Percentiles rank a stretch among this genome's conserved stretches.
These are phyloP conservation scores for Shiraia bambusicola DNA, from an alignment of 2,329 filamentous ascomycete species.

Conservation along the genomic window DNA sequence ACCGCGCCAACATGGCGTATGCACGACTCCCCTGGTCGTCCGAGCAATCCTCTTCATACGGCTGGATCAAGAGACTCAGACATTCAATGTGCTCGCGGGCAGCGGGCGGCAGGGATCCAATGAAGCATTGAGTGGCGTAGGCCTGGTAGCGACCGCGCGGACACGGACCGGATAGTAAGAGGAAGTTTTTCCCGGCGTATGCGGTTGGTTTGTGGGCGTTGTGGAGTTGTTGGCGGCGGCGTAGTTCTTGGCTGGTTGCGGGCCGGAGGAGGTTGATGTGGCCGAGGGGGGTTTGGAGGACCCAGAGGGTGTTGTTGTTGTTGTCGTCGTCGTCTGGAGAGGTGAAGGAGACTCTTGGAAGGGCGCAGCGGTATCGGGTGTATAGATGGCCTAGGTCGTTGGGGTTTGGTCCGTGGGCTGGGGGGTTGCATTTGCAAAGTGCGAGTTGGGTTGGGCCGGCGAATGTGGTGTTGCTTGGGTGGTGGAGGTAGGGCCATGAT, in stretches of 20 bases:
- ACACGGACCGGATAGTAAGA: slow-evolving; percentile 33
- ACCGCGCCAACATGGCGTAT: slow-evolving; percentile 21
- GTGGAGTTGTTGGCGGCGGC: slow-evolving; percentile 21
- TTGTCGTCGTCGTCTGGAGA: slow-evolving; percentile 6
- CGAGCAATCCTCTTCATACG: slow-evolving; percentile 34
- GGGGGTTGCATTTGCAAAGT: slow-evolving; percentile 23
- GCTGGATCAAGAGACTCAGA: slow-evolving; percentile 27
- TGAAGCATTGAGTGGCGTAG: slow-evolving; percentile 30
- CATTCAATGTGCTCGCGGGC: slow-evolving; percentile 22
- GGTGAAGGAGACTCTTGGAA: slow-evolving; percentile 26
- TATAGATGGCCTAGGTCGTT: slow-evolving; percentile 32
- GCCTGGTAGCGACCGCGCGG: slow-evolving; percentile 39
- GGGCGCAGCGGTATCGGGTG: slow-evolving; percentile 29
- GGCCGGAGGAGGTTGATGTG: slow-evolving; percentile 36
- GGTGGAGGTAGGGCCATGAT: slow-evolving; percentile 30
- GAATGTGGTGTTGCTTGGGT: slow-evolving; percentile 36
- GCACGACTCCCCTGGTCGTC: slow-evolving; percentile 9
- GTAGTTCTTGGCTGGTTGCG: slow-evolving; percentile 19
- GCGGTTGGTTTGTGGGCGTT: slow-evolving; percentile 25
- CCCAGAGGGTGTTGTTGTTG: slow-evolving; percentile 31
- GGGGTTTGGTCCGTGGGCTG: slow-evolving; percentile 10
- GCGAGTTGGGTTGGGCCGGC: slow-evolving; percentile 28
- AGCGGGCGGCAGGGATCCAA: slow-evolving; percentile 16
- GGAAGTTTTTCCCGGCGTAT: slow-evolving; percentile 30
- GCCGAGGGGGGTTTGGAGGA: slow-evolving; percentile 24